phyloP scores from a whole-genome alignment of 805 yeast genomes.

The Candida piceae region DNA sequence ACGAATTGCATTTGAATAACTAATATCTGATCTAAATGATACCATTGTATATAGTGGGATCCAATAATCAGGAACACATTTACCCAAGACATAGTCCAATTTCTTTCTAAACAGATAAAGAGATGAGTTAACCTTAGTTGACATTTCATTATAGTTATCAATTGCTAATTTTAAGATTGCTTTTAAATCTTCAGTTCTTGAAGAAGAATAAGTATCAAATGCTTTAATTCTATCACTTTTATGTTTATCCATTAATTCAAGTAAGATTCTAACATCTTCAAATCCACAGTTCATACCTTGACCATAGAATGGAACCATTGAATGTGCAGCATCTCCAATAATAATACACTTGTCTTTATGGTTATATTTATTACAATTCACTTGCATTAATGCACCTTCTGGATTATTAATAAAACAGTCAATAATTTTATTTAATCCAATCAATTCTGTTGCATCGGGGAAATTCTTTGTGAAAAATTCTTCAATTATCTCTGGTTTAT shows the following conservation, averaged over 20 bases:
- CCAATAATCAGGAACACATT: constrained; percentile 59
- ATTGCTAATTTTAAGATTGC: constrained; percentile 77
- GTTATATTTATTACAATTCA: constrained; percentile 67
- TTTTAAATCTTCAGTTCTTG: constrained; percentile 59
- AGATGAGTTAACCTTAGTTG: constrained; percentile 64
- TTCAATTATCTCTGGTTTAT: constrained; percentile 34
- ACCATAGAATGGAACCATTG: constrained; percentile 98
- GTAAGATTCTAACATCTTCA: constrained; percentile 75
- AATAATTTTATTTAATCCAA: constrained; percentile 48
- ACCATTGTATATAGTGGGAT: constrained; percentile 90
- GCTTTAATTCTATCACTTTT: constrained; percentile 40
- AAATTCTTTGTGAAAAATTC: constrained; percentile 58
- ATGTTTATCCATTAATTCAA: constrained; percentile 41
- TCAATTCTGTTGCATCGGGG: constrained; percentile 66
- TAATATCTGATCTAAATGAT: constrained; percentile 77
- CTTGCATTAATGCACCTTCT: constrained; percentile 71
- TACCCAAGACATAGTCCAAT: constrained; percentile 62
- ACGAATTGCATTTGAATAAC: constrained; percentile 63
- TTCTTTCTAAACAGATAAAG: constrained; percentile 60
- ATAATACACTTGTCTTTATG: constrained; percentile 56
- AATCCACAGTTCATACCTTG: constrained; percentile 97
- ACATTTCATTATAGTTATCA: constrained; percentile 82
- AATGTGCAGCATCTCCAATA: constrained; percentile 92
- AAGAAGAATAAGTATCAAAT: constrained; percentile 48
- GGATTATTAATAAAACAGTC: constrained; percentile 57